These are phyloP conservation scores for Ganoderma lingzhi DNA, from an alignment of 1,284 basidiomycete genomes.

Conservation along the genomic window DNA sequence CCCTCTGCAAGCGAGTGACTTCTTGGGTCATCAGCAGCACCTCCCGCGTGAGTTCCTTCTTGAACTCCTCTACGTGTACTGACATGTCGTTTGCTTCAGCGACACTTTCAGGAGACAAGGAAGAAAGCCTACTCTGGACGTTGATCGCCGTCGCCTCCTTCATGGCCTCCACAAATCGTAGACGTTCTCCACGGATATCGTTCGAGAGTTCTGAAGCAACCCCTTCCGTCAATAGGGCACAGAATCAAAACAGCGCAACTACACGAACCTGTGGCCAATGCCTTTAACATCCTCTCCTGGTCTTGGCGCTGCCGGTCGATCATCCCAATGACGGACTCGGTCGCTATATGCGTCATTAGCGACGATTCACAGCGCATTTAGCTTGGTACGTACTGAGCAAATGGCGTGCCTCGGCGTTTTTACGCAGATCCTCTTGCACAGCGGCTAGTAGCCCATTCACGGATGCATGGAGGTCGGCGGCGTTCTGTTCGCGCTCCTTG, in stretches of 20 bases:
- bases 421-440: constrained; percentile 47
- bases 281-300: constrained; percentile 71
- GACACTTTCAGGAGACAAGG: neutral
- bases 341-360: constrained; percentile 44
- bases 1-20: constrained; percentile 74
- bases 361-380: no score
- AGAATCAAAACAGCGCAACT: neutral
- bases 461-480: constrained; percentile 52
- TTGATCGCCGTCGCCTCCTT: constrained; percentile 89
- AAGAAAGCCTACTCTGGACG: constrained; percentile 67
- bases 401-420: constrained; percentile 46
- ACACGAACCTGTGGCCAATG: constrained; percentile 64
- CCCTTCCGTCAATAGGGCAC: constrained; percentile 5
- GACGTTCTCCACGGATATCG: constrained; percentile 84
- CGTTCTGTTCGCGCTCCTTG: constrained; percentile 51
- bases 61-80: constrained; percentile 88
- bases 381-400: constrained; percentile 41
- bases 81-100: constrained; percentile 8
- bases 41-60: constrained; percentile 78
- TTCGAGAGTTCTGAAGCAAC: constrained; percentile 68
- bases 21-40: constrained; percentile 79
- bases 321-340: constrained; percentile 65
- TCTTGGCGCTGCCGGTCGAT: constrained; percentile 75
- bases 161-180: constrained; percentile 91
- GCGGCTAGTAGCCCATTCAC: constrained; percentile 56